phyloP scores from a whole-genome alignment of 2,329 filamentous ascomycete genomes.

The Mycogone perniciosa region DNA sequence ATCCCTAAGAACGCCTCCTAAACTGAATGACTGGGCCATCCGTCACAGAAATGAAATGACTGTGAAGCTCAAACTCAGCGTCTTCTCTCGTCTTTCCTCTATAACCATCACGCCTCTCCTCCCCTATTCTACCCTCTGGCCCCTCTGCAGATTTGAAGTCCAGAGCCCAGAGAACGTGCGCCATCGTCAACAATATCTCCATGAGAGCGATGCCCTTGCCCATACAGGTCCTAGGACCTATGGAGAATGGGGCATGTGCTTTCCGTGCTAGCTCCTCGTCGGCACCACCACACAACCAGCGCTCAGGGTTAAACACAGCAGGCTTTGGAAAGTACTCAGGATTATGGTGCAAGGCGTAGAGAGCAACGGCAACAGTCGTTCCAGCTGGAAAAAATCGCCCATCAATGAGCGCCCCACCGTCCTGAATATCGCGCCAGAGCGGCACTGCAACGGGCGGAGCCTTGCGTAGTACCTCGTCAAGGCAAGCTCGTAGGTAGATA shows the following conservation, averaged over 20 bases:
- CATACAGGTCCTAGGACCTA: not conserved
- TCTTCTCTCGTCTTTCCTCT: not conserved
- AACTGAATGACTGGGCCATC: not conserved
- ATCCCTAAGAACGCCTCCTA: too few relatives aligned
- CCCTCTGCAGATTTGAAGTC: not conserved
- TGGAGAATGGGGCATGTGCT: not conserved
- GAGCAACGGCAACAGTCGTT: not conserved
- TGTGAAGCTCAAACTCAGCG: not conserved
- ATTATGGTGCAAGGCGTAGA: slow-evolving; percentile 10
- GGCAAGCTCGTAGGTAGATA: slow-evolving; percentile 34
- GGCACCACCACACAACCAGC: slow-evolving; percentile 4
- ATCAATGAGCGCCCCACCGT: slow-evolving; percentile 1
- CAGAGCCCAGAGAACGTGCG: not conserved
- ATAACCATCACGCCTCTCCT: not conserved
- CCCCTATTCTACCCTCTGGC: not conserved
- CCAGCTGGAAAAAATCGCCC: slow-evolving; percentile 6
- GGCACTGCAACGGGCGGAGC: not conserved
- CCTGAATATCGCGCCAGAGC: slow-evolving; percentile 6
- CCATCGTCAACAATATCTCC: not conserved
- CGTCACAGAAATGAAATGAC: not conserved
- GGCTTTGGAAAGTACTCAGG: slow-evolving; percentile 3
- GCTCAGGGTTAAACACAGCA: slow-evolving; percentile 4
- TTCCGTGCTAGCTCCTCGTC: not conserved
- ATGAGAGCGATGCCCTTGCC: not conserved
- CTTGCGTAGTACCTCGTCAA: slow-evolving; percentile 17